phyloP scores from a whole-genome alignment of 2,329 filamentous ascomycete species.

The Thielaviopsis euricoi region DNA sequence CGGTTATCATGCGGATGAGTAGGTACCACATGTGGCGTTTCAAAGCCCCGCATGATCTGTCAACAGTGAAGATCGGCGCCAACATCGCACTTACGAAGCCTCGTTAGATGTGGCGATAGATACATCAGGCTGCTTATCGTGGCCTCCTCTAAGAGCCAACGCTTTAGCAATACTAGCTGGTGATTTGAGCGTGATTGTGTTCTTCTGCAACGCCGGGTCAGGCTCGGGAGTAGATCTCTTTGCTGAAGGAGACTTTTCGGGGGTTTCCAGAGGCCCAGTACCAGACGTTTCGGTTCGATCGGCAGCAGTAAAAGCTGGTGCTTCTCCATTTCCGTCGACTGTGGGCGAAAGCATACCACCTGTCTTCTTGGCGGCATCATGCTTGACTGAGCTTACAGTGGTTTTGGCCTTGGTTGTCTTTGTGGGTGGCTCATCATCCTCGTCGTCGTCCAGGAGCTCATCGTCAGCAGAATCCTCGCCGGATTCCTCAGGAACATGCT shows the following conservation, averaged over 20 bases:
- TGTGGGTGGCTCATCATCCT: slow-evolving; percentile 25
- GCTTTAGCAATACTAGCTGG: slow-evolving; percentile 24
- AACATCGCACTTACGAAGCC: slow-evolving; percentile 1
- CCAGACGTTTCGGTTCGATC: slow-evolving; percentile 5
- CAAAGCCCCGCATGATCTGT: not conserved
- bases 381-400: slow-evolving; percentile 29
- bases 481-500: slow-evolving; percentile 43
- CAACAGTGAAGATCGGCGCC: not conserved
- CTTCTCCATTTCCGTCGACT: slow-evolving; percentile 4
- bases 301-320: not conserved
- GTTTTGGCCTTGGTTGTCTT: slow-evolving; percentile 38
- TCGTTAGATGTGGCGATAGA: slow-evolving; percentile 18
- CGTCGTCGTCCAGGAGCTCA: slow-evolving; percentile 26
- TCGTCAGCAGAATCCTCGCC: slow-evolving; percentile 28
- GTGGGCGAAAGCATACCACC: slow-evolving; percentile 9
- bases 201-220: slow-evolving; percentile 1
- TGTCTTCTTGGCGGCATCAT: slow-evolving; percentile 12
- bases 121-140: slow-evolving; percentile 34
- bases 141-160: slow-evolving; percentile 44
- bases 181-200: slow-evolving; percentile 11
- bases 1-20: not conserved
- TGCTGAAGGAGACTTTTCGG: slow-evolving; percentile 8
- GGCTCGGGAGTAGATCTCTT: slow-evolving; percentile 2
- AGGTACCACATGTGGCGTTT: not conserved
- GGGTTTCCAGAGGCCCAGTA: slow-evolving; percentile 6